A percentile compares a stretch with the other conserved stretches of the same genome.
phyloP scores from a whole-genome alignment of 441 rosid species.

The Lepidium campestre region DNA sequence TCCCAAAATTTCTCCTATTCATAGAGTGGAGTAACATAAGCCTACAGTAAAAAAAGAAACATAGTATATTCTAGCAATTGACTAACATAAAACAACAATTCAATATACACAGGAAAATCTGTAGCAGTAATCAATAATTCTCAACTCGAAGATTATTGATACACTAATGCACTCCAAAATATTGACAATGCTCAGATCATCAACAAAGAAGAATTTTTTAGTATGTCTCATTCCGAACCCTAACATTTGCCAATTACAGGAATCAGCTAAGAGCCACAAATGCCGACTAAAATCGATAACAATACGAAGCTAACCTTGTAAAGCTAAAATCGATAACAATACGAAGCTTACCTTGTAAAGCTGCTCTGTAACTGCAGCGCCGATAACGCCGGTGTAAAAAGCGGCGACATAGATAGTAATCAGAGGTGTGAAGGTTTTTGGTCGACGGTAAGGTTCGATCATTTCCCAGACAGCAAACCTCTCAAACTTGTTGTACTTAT shows the following conservation, averaged over 20 bases:
- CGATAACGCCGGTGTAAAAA: slow-evolving; percentile 86
- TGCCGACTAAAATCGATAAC: neutral
- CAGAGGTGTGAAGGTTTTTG: slow-evolving; percentile 73
- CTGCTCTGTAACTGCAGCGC: slow-evolving; percentile 83
- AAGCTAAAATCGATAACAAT: slow-evolving; percentile 25
- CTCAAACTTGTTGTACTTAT: slow-evolving; percentile 65
- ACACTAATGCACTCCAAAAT: neutral
- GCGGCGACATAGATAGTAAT: slow-evolving; percentile 61
- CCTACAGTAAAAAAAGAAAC: neutral
- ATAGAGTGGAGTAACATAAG: slow-evolving; percentile 19
- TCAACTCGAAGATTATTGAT: neutral
- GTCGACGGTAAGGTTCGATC: slow-evolving; percentile 73
- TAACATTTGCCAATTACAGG: slow-evolving; percentile 9
- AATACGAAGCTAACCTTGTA: slow-evolving; percentile 45
- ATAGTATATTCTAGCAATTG: neutral
- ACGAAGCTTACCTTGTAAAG: slow-evolving; percentile 53
- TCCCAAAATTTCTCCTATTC: slow-evolving; percentile 86
- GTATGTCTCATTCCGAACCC: neutral
- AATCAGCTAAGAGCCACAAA: neutral
- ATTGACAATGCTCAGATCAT: neutral
- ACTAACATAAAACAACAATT: neutral
- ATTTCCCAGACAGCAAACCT: slow-evolving; percentile 75
- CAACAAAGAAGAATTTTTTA: neutral
- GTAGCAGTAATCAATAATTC: neutral
- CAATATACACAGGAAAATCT: neutral